phyloP scores from a whole-genome alignment of 2,329 filamentous ascomycete species.

The Neonectria neomacrospora region DNA sequence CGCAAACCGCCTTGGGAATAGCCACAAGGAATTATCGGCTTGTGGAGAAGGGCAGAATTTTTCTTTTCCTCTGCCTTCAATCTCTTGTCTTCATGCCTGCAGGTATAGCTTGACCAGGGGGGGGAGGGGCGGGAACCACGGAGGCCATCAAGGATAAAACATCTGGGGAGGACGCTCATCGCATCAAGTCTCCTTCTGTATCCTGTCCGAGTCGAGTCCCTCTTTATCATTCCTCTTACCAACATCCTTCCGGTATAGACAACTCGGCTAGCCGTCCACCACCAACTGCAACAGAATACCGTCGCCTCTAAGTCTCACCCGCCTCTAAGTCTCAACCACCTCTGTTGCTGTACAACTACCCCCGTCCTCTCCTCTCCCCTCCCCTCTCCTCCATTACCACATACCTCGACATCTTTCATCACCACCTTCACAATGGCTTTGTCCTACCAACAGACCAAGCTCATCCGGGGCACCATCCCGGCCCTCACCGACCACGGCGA shows the following conservation, averaged over 20 bases:
- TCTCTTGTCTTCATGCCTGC: constrained; percentile 31
- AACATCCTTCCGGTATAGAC: constrained; percentile 5
- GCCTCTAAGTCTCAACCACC: constrained; percentile 9
- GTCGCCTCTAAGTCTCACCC: constrained; percentile 10
- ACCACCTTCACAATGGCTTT: constrained; percentile 50
- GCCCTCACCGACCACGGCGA: constrained; percentile 74
- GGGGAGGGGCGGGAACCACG: constrained; percentile 27
- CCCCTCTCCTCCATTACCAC: neutral
- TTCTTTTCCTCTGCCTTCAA: constrained; percentile 31
- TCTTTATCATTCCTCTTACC: constrained; percentile 13
- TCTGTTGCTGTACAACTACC: constrained; percentile 13
- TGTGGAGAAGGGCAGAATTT: constrained; percentile 39
- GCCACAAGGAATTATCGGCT: constrained; percentile 44
- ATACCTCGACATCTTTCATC: neutral
- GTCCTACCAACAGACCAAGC: constrained; percentile 66
- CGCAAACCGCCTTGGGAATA: constrained; percentile 23
- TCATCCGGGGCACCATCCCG: constrained; percentile 78
- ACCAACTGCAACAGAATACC: constrained; percentile 10
- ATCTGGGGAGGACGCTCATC: constrained; percentile 34
- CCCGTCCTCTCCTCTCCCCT: constrained; percentile 2
- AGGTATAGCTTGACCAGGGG: constrained; percentile 29
- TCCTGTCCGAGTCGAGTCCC: constrained; percentile 23
- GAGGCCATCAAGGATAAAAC: constrained; percentile 40
- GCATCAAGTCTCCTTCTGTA: constrained; percentile 17
- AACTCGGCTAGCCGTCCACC: constrained; percentile 7